These are phyloP conservation scores for Fusarium sp. DNA, from an alignment of 2,329 filamentous ascomycete genomes.

Conservation along the genomic window DNA sequence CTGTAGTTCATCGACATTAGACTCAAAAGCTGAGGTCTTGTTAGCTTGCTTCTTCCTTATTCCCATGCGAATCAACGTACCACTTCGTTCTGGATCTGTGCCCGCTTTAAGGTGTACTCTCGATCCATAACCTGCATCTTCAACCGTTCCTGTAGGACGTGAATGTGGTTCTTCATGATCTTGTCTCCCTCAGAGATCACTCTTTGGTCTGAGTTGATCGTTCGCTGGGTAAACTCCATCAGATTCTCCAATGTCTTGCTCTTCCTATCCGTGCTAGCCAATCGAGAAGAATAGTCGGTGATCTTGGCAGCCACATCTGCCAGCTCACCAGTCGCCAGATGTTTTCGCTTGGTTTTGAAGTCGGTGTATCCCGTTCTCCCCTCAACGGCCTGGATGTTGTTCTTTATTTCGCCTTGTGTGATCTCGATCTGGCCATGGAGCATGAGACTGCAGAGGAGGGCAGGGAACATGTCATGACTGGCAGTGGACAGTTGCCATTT, in stretches of 20 bases:
- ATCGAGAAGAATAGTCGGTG: constrained; percentile 50
- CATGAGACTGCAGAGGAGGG: constrained; percentile 49
- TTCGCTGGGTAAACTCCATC: constrained; percentile 47
- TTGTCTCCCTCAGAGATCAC: constrained; percentile 14
- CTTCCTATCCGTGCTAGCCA: constrained; percentile 54
- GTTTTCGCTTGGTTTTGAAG: constrained; percentile 46
- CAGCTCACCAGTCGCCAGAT: constrained; percentile 45
- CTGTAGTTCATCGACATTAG: constrained; percentile 54
- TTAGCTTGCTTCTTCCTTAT: constrained; percentile 1
- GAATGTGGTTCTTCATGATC: constrained; percentile 44
- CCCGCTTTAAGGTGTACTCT: constrained; percentile 51
- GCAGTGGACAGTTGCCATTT: constrained; percentile 46
- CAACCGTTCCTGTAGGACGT: constrained; percentile 48
- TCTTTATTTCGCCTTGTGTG: constrained; percentile 49
- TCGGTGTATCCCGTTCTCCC: constrained; percentile 50
- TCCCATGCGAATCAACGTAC: constrained; percentile 39
- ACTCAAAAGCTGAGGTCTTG: constrained; percentile 49
- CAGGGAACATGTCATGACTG: constrained; percentile 51
- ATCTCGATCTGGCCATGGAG: constrained; percentile 50
- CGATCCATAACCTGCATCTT: constrained; percentile 53
- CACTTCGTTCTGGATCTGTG: constrained; percentile 55
- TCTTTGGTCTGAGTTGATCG: neutral
- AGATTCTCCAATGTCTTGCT: constrained; percentile 50
- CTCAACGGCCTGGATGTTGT: constrained; percentile 50
- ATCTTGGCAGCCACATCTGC: constrained; percentile 49